Evolutionary conservation across 2,329 filamentous ascomycete genomes (phyloP).

Genomic region (Penicillium sp.): DNA sequence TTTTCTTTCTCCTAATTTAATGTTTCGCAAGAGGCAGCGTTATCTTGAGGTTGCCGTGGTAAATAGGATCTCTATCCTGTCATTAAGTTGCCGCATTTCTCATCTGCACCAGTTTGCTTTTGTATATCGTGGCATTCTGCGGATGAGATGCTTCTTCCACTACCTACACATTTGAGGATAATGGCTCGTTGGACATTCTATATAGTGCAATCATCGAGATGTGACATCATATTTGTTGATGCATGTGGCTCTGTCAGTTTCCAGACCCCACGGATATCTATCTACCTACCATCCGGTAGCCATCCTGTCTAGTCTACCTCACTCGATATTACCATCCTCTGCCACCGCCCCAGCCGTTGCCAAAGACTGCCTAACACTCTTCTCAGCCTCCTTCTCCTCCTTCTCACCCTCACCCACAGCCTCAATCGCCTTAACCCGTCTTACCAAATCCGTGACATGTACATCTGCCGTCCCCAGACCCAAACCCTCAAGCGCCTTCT

Average conservation of each 20-base stretch:
- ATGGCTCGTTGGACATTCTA: background rate
- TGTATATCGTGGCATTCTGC: background rate
- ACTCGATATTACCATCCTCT: constrained; percentile 19
- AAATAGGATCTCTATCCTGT: constrained; percentile 1
- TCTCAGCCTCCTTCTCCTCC: constrained; percentile 33
- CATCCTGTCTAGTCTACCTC: constrained; percentile 6
- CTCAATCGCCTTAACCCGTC: constrained; percentile 64
- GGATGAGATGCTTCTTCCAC: constrained; percentile 1
- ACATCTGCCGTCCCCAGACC: constrained; percentile 72
- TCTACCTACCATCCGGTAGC: background rate
- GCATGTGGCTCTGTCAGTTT: background rate
- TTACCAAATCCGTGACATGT: constrained; percentile 78
- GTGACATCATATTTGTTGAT: background rate
- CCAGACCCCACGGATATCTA: background rate
- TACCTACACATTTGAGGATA: constrained; percentile 4
- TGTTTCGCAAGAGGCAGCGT: background rate
- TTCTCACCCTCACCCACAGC: constrained; percentile 22
- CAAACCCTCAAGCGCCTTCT: constrained; percentile 67
- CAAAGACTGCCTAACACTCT: constrained; percentile 27
- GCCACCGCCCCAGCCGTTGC: constrained; percentile 11
- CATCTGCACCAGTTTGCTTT: background rate
- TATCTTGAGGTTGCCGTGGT: background rate
- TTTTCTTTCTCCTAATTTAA: background rate
- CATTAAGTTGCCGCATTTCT: constrained; percentile 4
- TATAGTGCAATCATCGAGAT: background rate